Percentiles rank a stretch among this genome's conserved stretches.
These are phyloP conservation scores for Domatiomyces catenatus DNA, from an alignment of 2,329 filamentous ascomycete genomes.

Conservation along the genomic window DNA sequence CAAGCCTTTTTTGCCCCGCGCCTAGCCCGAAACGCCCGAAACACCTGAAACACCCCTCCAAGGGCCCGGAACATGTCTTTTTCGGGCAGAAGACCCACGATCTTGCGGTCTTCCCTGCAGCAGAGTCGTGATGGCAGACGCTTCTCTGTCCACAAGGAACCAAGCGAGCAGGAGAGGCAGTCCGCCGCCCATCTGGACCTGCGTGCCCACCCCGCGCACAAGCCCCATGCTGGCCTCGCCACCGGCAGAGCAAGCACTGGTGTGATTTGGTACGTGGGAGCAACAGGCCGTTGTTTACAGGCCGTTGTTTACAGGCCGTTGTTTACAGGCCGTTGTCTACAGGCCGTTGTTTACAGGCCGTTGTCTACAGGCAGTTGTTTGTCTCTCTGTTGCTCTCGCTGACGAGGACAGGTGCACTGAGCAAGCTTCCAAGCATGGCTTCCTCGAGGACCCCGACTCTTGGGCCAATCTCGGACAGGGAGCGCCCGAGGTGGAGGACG, in stretches of 20 bases:
- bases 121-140: conserved; percentile 18
- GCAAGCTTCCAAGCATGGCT: conserved; percentile 76
- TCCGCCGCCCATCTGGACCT: conserved; percentile 83
- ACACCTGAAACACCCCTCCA: no score
- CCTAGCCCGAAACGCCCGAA: neutral
- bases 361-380: conserved; percentile 36
- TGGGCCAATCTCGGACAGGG: conserved; percentile 95
- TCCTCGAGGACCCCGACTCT: conserved; percentile 58
- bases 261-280: conserved; percentile 68
- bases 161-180: conserved; percentile 41
- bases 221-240: conserved; percentile 80
- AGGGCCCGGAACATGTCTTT: conserved; percentile 26
- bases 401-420: conserved; percentile 23
- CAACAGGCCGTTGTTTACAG: no score
- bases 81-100: conserved; percentile 31
- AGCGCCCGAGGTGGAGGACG: conserved; percentile 83
- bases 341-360: no score
- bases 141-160: conserved; percentile 7
- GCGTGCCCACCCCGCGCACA: conserved; percentile 75
- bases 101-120: conserved; percentile 22
- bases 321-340: no score
- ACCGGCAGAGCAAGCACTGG: conserved; percentile 77
- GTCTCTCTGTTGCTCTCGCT: neutral
- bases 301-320: no score
- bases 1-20: neutral